Conservation (phyloP, 768 basidiomycete species). For the Agaricus subrufescens region DNA sequence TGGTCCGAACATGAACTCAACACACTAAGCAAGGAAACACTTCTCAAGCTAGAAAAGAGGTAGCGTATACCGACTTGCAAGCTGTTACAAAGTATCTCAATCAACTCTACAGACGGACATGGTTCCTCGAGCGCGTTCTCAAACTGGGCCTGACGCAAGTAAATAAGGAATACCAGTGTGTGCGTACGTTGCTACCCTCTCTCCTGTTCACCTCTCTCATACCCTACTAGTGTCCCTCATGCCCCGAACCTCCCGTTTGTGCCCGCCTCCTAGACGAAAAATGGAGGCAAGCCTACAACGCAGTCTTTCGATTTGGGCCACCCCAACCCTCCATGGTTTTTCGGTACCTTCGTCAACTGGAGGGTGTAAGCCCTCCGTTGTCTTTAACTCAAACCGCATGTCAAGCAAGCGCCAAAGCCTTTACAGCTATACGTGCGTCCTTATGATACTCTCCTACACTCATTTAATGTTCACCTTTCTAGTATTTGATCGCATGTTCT, state of each 20-base stretch:
- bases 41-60: constrained; percentile 88
- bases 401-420: constrained; percentile 86
- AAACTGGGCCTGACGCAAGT: constrained; percentile 85
- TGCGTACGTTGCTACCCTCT: constrained; percentile 26
- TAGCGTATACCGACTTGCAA: constrained; percentile 20
- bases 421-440: constrained; percentile 73
- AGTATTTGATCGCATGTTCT: constrained; percentile 93
- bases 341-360: constrained; percentile 85
- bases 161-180: constrained; percentile 95
- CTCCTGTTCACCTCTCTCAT: not conserved
- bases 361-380: constrained; percentile 87
- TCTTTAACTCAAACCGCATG: constrained; percentile 83
- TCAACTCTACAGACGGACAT: constrained; percentile 58
- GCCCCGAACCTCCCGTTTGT: constrained; percentile 75
- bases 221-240: constrained; percentile 63
- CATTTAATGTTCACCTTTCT: not conserved
- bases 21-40: constrained; percentile 76
- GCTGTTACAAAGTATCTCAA: not conserved
- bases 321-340: constrained; percentile 91
- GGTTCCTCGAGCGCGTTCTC: constrained; percentile 93
- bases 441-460: constrained; percentile 5
- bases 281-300: constrained; percentile 85
- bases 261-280: constrained; percentile 88
- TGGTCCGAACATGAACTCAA: constrained; percentile 78
- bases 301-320: constrained; percentile 85